Conservation (phyloP, 2,329 filamentous ascomycete species). For the Ceratocystis variospora region DNA sequence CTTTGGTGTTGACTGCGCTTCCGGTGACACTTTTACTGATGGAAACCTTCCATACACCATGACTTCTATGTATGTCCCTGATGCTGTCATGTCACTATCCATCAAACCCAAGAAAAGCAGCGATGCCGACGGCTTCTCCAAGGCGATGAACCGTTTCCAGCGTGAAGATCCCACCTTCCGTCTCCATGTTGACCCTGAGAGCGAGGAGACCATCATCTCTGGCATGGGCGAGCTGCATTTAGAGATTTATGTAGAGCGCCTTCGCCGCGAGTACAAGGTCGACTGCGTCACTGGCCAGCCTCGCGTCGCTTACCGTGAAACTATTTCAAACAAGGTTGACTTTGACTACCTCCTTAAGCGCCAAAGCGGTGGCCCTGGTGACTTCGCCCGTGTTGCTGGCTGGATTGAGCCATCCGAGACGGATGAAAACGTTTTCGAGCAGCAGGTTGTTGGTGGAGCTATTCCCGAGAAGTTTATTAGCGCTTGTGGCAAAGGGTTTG, state of each 20-base stretch:
- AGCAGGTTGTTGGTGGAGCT: conserved; percentile 73
- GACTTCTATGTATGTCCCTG: conserved; percentile 96
- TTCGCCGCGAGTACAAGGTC: conserved; percentile 91
- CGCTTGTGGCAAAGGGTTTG: conserved; percentile 91
- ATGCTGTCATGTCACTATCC: conserved; percentile 93
- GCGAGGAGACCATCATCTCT: conserved; percentile 91
- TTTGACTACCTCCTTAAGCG: conserved; percentile 94
- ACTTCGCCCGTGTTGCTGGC: conserved; percentile 84
- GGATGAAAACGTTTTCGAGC: conserved; percentile 68
- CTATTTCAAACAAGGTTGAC: conserved; percentile 61
- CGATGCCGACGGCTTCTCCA: conserved; percentile 87
- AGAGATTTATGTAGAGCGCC: conserved; percentile 93
- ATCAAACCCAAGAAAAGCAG: conserved; percentile 92
- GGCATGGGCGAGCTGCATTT: conserved; percentile 97
- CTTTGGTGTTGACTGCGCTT: conserved; percentile 94
- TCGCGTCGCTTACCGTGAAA: conserved; percentile 94
- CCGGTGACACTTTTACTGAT: conserved; percentile 95
- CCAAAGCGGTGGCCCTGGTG: conserved; percentile 88
- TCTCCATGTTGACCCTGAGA: conserved; percentile 81
- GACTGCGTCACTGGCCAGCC: conserved; percentile 93
- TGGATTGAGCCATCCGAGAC: conserved; percentile 71
- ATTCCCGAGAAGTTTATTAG: conserved; percentile 94
- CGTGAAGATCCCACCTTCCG: conserved; percentile 97
- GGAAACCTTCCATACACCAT: conserved; percentile 85
- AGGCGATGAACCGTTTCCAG: conserved; percentile 98